These are phyloP conservation scores for Tetrahymena borealis DNA, from an alignment of 73 alveolate species.

Conservation along the genomic window DNA sequence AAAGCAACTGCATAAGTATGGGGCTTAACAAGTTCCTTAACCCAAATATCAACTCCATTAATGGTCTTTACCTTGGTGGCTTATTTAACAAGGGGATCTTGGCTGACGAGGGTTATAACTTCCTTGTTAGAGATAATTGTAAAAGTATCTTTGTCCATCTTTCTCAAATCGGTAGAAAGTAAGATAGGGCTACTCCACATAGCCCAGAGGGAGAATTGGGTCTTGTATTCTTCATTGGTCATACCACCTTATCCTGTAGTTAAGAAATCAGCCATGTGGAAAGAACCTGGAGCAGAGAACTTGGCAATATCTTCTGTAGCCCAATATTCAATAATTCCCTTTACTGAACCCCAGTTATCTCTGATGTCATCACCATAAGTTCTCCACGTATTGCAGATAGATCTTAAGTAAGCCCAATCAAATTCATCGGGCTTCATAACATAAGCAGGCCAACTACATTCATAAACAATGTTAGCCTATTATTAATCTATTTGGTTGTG, in stretches of 20 bases:
- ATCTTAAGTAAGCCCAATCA: not conserved
- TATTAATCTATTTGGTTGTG: not conserved
- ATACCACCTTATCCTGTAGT: slow-evolving; percentile 60
- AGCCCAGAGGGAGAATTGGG: slow-evolving; percentile 54
- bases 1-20: not conserved
- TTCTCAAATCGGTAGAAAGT: slow-evolving; percentile 47
- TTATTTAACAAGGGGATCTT: slow-evolving; percentile 48
- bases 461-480: not conserved
- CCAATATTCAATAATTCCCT: not conserved
- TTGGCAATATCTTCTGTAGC: not conserved
- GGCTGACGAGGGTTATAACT: slow-evolving; percentile 40
- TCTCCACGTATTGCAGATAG: not conserved
- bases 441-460: not conserved
- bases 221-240: slow-evolving; percentile 49
- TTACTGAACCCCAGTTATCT: not conserved
- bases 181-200: slow-evolving; percentile 50
- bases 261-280: slow-evolving; percentile 61
- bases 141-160: slow-evolving; percentile 40
- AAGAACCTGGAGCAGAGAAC: slow-evolving; percentile 60
- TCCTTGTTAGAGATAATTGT: slow-evolving; percentile 43
- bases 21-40: not conserved
- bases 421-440: not conserved
- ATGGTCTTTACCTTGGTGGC: slow-evolving; percentile 6
- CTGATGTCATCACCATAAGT: not conserved
- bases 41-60: not conserved